Evolutionary conservation across 2,329 filamentous ascomycete genomes (phyloP).

Genomic region (Aspergillus persii): DNA sequence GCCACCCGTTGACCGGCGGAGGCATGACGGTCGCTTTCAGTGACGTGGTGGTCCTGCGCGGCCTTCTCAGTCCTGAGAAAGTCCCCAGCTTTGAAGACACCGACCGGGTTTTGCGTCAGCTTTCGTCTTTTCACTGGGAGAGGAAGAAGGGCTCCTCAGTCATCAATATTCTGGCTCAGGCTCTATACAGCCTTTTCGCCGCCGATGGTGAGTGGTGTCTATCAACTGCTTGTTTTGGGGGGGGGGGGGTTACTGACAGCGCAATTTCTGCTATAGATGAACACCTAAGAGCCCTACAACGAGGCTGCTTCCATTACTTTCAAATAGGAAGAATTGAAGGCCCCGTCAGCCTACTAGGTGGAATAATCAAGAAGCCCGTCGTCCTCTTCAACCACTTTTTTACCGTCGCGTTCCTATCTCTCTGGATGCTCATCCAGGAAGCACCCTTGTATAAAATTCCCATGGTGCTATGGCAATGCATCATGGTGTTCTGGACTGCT

Average conservation of each 20-base stretch:
- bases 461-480: slow-evolving; percentile 61
- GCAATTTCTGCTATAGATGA: slow-evolving; percentile 44
- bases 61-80: slow-evolving; percentile 66
- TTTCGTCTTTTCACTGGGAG: slow-evolving; percentile 79
- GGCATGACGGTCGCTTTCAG: slow-evolving; percentile 98
- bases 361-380: slow-evolving; percentile 72
- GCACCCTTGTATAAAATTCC: slow-evolving; percentile 58
- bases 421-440: slow-evolving; percentile 65
- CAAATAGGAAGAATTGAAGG: slow-evolving; percentile 70
- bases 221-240: not conserved
- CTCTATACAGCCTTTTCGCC: slow-evolving; percentile 87
- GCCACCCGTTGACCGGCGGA: slow-evolving; percentile 94
- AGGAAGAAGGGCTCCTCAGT: slow-evolving; percentile 80
- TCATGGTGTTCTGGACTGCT: slow-evolving; percentile 75
- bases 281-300: slow-evolving; percentile 75
- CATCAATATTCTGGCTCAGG: slow-evolving; percentile 97
- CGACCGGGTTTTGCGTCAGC: slow-evolving; percentile 62
- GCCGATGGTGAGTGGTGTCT: slow-evolving; percentile 58
- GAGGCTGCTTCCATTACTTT: slow-evolving; percentile 93
- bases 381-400: slow-evolving; percentile 93
- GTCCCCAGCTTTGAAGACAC: slow-evolving; percentile 70
- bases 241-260: slow-evolving; percentile 4
- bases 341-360: slow-evolving; percentile 77
- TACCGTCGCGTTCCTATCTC: slow-evolving; percentile 80
- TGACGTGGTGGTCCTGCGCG: slow-evolving; percentile 76